Evolutionary conservation across 2,329 filamentous ascomycete genomes (phyloP), one percentile per base, ranked within the genome.

Genomic region (Ophiocordyceps unilateralis): DNA sequence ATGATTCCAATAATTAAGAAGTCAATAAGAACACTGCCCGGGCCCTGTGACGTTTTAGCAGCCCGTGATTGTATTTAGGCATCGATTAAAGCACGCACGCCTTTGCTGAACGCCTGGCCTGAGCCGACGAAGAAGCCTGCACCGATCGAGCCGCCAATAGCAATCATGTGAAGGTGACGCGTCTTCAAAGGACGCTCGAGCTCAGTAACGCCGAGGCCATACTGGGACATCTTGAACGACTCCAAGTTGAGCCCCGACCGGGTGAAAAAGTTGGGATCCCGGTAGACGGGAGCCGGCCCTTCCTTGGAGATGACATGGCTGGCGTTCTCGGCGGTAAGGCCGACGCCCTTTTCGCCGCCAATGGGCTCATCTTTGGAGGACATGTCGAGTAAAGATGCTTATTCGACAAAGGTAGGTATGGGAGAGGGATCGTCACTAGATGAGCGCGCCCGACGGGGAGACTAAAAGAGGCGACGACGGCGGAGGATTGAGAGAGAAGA

Each of bases 101-200:
- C 69, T 41, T 55, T 62, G 50, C 47, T 49, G n/a, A 74, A 60
- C 42, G 70, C 69, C 49, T 57, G 53, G 52, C 70, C 69, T 39
- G 69, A 70, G 51, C 69, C 68, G 55, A 73, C 70, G 58, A 73
- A 74, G 43, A 50, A 49, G 45, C 49, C 46, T 17, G 49, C 45
- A 42, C 46, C 48, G 37, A 51, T 50, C 14, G 48, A 49, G 42
- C 69, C 69, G 53, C 68, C 70, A 44, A 75, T 72, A 50, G 69
- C 69, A 56, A 74, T 74, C 70, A 74, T 74, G 57, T 76, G 69
- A 52, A 76, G 58, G 57, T 75, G 72, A 50, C 72, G 67, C 37
- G 61, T 58, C 59, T 69, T 68, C 62, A 76, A 69, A 49, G 58
- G 53, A 42, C 60, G 58, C 46, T 66, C 61, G 7, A 67, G 56